phyloP scores from a whole-genome alignment of 495 filamentous ascomycete species.

The Xylaria intraflava region DNA sequence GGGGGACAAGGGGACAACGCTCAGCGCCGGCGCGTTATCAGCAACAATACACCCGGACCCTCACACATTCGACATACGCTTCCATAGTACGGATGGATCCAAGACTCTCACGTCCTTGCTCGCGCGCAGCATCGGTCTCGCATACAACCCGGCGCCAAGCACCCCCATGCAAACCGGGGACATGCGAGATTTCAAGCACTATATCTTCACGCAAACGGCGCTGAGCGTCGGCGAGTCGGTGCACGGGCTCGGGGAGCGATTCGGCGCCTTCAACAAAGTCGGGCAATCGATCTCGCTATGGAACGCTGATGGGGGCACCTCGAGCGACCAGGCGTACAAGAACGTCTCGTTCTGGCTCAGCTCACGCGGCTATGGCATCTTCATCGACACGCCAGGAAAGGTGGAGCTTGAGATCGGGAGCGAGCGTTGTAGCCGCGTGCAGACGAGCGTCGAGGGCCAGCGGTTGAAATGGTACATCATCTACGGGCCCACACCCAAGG shows the following conservation, averaged over 20 bases:
- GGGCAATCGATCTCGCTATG: constrained; percentile 61
- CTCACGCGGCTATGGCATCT: constrained; percentile 63
- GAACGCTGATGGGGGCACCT: constrained; percentile 69
- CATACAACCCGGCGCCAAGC: constrained; percentile 45
- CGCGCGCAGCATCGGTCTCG: constrained; percentile 53
- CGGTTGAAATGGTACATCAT: constrained; percentile 58
- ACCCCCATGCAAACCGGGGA: constrained; percentile 46
- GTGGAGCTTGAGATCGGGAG: constrained; percentile 62
- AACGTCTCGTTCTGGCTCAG: constrained; percentile 67
- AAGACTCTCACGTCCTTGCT: constrained; percentile 54
- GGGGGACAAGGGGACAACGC: constrained; percentile 41
- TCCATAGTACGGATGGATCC: constrained; percentile 40
- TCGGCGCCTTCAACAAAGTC: constrained; percentile 64
- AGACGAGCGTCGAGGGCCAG: constrained; percentile 57
- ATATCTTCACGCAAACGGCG: constrained; percentile 57
- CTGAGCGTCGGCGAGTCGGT: constrained; percentile 61
- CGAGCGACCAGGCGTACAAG: constrained; percentile 65
- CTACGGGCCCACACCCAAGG: constrained; percentile 60
- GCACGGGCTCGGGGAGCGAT: constrained; percentile 64
- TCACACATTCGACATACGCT: constrained; percentile 53
- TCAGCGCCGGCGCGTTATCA: constrained; percentile 50
- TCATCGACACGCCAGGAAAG: constrained; percentile 54
- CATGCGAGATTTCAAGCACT: constrained; percentile 50
- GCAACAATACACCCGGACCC: constrained; percentile 45
- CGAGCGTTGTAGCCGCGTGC: constrained; percentile 58